Evolutionary conservation across 192 early-diverging fungal species (phyloP).

Genomic region (Physocladia obscura): DNA sequence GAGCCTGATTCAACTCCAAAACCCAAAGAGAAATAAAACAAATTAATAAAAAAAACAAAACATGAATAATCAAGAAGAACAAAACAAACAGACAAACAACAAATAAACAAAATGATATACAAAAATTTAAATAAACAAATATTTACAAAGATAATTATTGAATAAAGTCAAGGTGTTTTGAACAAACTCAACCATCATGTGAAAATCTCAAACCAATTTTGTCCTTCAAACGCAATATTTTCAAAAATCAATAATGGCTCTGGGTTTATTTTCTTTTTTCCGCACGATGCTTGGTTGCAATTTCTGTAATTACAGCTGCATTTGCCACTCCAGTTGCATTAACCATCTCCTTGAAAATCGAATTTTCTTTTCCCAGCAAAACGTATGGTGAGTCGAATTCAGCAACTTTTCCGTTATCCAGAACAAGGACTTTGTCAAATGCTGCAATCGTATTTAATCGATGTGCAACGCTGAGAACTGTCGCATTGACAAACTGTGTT

Average conservation of each 20-base stretch:
- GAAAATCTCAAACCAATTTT: not conserved
- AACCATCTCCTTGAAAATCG: constrained; percentile 31
- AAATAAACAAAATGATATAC: no score
- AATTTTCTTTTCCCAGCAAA: constrained; percentile 46
- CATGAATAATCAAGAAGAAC: no score
- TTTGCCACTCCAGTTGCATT: constrained; percentile 36
- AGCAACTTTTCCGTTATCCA: constrained; percentile 42
- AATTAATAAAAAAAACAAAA: no score
- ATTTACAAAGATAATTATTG: no score
- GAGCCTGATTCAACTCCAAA: no score
- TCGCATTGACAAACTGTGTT: constrained; percentile 56
- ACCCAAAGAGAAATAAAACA: no score
- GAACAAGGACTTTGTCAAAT: constrained; percentile 52
- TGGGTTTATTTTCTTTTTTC: not conserved
- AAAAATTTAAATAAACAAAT: no score
- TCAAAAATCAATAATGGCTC: not conserved
- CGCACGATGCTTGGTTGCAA: constrained; percentile 12
- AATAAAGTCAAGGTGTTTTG: no score
- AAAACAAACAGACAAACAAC: no score
- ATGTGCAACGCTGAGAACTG: constrained; percentile 46
- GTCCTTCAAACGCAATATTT: no score
- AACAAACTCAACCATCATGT: no score
- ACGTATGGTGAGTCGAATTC: constrained; percentile 56
- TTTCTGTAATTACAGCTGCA: constrained; percentile 2
- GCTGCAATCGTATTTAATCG: constrained; percentile 42